A percentile compares a stretch with the other conserved stretches of the same genome.
These are phyloP conservation scores for Hemileia vastatrix DNA, from an alignment of 1,284 basidiomycete species.

Conservation along the genomic window DNA sequence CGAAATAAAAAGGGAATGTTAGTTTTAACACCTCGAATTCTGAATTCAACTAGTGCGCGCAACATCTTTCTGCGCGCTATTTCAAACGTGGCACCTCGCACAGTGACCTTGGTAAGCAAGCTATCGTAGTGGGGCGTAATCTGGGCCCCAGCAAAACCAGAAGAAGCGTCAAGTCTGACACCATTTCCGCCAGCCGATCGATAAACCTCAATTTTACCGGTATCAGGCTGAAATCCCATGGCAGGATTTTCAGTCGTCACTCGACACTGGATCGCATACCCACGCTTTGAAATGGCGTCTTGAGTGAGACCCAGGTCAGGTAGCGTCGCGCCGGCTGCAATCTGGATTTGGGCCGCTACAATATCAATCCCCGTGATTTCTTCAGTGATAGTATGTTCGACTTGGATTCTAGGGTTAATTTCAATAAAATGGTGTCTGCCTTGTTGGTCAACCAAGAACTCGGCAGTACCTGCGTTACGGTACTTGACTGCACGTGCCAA, in stretches of 20 bases:
- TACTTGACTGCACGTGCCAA: slow-evolving; percentile 85
- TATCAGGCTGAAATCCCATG: slow-evolving; percentile 89
- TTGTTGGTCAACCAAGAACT: slow-evolving; percentile 77
- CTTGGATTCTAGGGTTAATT: slow-evolving; percentile 92
- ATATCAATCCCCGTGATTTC: slow-evolving; percentile 99
- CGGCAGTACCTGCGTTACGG: slow-evolving; percentile 87
- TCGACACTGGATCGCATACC: slow-evolving; percentile 97
- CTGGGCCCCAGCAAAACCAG: slow-evolving; percentile 97
- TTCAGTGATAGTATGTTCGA: slow-evolving; percentile 85
- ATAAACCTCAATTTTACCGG: slow-evolving; percentile 98
- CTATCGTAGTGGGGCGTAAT: slow-evolving; percentile 99
- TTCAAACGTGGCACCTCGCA: slow-evolving; percentile 95
- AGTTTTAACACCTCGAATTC: slow-evolving; percentile 92
- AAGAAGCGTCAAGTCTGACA: slow-evolving; percentile 91
- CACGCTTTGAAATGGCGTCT: slow-evolving; percentile 88
- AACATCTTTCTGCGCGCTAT: slow-evolving; percentile 98
- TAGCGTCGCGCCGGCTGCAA: slow-evolving; percentile 90
- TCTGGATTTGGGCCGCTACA: slow-evolving; percentile 96
- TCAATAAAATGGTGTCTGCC: slow-evolving; percentile 98
- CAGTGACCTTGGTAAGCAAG: slow-evolving; percentile 90
- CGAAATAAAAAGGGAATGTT: slow-evolving; percentile 95
- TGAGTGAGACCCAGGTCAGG: slow-evolving; percentile 94
- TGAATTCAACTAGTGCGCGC: slow-evolving; percentile 95
- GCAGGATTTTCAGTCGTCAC: slow-evolving; percentile 98
- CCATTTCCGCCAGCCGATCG: slow-evolving; percentile 97